These are phyloP conservation scores for Talaromyces stipitatus DNA, from an alignment of 495 filamentous ascomycete species.

Conservation along the genomic window DNA sequence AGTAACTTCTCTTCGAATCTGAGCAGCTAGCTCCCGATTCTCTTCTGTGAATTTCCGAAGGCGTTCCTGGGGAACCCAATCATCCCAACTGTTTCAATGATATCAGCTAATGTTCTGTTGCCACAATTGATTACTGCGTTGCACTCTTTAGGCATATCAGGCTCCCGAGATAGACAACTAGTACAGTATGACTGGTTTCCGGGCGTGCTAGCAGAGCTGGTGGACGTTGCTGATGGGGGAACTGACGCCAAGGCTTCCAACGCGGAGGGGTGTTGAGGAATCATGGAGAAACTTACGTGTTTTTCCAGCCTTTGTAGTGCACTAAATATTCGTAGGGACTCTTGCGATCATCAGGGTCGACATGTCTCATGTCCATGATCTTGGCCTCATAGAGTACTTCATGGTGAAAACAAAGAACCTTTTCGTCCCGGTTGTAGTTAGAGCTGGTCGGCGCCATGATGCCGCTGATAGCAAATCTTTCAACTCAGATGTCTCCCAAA, in stretches of 20 bases:
- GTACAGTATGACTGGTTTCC: not conserved
- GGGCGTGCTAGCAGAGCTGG: not conserved
- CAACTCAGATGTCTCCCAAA: not conserved
- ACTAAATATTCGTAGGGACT: conserved; percentile 78
- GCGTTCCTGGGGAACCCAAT: conserved; percentile 94
- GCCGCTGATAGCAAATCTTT: not conserved
- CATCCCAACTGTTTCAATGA: conserved; percentile 67
- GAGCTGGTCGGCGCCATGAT: conserved; percentile 53
- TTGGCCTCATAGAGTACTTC: conserved; percentile 97
- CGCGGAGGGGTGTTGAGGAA: not conserved
- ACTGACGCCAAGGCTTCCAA: not conserved
- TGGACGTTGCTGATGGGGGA: not conserved
- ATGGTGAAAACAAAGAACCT: conserved; percentile 92
- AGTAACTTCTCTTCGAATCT: conserved; percentile 36
- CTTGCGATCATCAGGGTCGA: conserved; percentile 60
- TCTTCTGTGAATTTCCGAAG: conserved; percentile 91
- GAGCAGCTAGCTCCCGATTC: conserved; percentile 72
- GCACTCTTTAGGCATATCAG: not conserved
- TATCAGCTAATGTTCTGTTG: conserved; percentile 2
- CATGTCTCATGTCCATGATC: conserved; percentile 66
- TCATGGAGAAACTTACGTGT: conserved; percentile 56
- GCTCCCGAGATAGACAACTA: not conserved
- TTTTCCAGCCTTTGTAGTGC: conserved; percentile 99
- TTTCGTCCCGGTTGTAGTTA: conserved; percentile 80
- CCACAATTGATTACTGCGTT: not conserved